Evolutionary conservation across 2,329 filamentous ascomycete genomes (phyloP).

Genomic region (Gnomoniopsis smithogilvyi): DNA sequence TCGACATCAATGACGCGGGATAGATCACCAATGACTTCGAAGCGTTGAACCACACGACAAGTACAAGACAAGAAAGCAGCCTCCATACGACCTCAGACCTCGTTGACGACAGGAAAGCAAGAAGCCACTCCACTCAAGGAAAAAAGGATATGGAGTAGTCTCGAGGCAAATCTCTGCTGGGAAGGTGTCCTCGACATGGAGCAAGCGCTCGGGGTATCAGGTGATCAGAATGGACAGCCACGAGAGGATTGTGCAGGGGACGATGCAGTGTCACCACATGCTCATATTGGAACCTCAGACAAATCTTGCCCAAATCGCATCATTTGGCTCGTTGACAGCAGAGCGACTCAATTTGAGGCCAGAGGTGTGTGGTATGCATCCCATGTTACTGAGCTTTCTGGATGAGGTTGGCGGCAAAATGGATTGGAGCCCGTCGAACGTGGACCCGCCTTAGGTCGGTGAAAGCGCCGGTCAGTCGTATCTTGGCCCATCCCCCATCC

Average conservation of each 20-base stretch:
- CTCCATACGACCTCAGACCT: background rate
- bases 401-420: background rate
- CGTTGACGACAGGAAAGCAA: background rate
- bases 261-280: constrained; percentile 14
- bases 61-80: background rate
- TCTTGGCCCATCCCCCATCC: background rate
- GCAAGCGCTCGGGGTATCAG: background rate
- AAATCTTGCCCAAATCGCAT: background rate
- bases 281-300: background rate
- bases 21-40: background rate
- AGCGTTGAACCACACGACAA: background rate
- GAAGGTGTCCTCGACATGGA: background rate
- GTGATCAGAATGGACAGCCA: background rate
- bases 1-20: background rate
- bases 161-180: background rate
- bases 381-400: background rate
- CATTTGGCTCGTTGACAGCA: background rate
- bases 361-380: background rate
- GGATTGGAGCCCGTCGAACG: background rate
- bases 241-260: background rate
- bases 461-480: background rate
- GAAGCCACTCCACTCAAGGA: background rate
- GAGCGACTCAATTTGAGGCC: background rate
- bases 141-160: background rate
- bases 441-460: background rate